Conservation (phyloP, 2,329 filamentous ascomycete genomes). For the Xylaria sp. region DNA sequence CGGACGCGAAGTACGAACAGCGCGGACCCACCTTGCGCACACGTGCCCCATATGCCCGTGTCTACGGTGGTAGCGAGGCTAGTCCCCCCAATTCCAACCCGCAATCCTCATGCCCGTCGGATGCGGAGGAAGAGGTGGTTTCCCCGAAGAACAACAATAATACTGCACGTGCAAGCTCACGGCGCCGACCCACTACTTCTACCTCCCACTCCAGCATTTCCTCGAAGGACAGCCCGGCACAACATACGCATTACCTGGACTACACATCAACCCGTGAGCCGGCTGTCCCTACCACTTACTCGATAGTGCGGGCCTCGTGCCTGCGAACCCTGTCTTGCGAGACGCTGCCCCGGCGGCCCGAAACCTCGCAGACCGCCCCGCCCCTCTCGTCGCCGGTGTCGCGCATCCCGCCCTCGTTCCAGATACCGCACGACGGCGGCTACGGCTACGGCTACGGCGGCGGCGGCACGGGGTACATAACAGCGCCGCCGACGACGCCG, state of each 20-base stretch:
- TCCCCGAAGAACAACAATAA: constrained; percentile 27
- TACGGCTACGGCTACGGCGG: no score
- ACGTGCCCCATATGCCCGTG: constrained; percentile 61
- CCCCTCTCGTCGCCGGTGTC: constrained; percentile 34
- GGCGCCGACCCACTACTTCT: constrained; percentile 49
- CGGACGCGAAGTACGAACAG: constrained; percentile 40
- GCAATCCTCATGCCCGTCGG: constrained; percentile 51
- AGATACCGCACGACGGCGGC: constrained; percentile 42
- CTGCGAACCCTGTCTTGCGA: constrained; percentile 69
- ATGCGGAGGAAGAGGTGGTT: constrained; percentile 53
- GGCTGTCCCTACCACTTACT: constrained; percentile 62
- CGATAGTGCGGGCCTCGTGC: constrained; percentile 67
- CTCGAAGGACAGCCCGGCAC: constrained; percentile 50
- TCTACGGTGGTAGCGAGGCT: constrained; percentile 51
- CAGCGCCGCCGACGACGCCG: constrained; percentile 54
- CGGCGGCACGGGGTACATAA: constrained; percentile 51
- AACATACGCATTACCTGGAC: constrained; percentile 67
- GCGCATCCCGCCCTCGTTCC: constrained; percentile 44
- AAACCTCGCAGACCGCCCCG: constrained; percentile 39
- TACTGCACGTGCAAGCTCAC: constrained; percentile 37
- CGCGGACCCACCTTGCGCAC: constrained; percentile 63
- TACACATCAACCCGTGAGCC: constrained; percentile 72
- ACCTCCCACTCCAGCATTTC: constrained; percentile 57
- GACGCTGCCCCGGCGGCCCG: constrained; percentile 61
- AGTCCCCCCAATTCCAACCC: constrained; percentile 57